Evolutionary conservation across 371 early-diverging fungal species (phyloP), one percentile per base, ranked within the genome.

Genomic region (Saksenaea oblongispora): DNA sequence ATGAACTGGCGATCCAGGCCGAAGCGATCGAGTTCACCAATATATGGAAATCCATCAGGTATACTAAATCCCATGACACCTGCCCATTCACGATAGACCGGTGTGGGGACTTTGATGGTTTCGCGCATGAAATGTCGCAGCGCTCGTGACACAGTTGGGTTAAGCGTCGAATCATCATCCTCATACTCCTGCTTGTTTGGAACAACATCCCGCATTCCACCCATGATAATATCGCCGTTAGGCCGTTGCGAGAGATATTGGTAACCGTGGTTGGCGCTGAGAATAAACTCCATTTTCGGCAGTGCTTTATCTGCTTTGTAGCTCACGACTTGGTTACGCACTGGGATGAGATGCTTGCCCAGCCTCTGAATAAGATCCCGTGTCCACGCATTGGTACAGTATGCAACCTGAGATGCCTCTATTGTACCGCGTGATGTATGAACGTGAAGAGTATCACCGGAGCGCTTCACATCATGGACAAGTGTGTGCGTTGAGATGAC

Each of bases 301-400:
- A 53, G 65, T 64, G 15, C 62, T 36, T 18, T 70, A 59, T 37
- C 67, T 57, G 65, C 57, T 17, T 47, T 58, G 13, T 65, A 61
- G 39, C 65, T 67, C 1, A 83, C 55, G 9, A 85, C 86, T 66
- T 85, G 86, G 65, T 85, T 85, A 24, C 78, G 73, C 17, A 85
- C 74, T 3, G 86, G 83, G 2, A 64, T 63, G 24, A 85, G 56
- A 9, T 62, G 59, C 18, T 65, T 34, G 2, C 37, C 24, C 11
- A 70, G 22, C 3, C 27, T 22, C n/a, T 53, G 36, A 15, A 86
- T 56, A 4, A 79, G 47, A 10, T 65, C 61, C 15, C 44, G 22
- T 7, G 82, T 76, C 75, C 80, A 82, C 9, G 77, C 83, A 62
- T 85, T 83, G 7, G 84, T 83, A 44, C 79, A 79, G 54, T 75